Evolutionary conservation across 1,284 basidiomycete genomes (phyloP), one percentile per base, ranked within the genome.

Genomic region (Sparassis latifolia): DNA sequence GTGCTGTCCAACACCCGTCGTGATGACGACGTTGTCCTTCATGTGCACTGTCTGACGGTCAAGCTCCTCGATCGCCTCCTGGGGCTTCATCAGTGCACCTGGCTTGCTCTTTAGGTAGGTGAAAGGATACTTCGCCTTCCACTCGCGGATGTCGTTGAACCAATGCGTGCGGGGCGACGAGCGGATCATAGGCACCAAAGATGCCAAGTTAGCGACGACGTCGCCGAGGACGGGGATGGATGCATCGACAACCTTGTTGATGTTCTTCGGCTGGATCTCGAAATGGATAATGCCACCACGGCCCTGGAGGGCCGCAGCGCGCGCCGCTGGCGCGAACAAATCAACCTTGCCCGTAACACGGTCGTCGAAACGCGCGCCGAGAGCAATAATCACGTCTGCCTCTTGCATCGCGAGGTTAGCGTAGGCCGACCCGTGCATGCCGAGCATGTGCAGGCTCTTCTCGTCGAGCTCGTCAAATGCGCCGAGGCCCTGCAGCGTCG

Each of bases 171-270:
- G 79, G 20, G 85, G 77, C 10, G 80, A 70, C 29, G 68, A 63
- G 52, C 80, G 67, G 62, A 97, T 85, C 69, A 90, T 71, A 3
- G 92, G 92, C 28, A 97, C 84, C 56, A 98, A 79, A 39, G 85
- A 76, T 28, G 78, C 81, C 55, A 99, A 72, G 67, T 92, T 96
- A 45, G 85, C 72, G 30, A 90, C 80, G 50, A 98, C 95, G 66
- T 99, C 96, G 48, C 96, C 96, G 47, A 97, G 81, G 60, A 99
- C 79, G 48, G 97, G 92, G 55, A 97, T 90, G 45, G 89, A 86
- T 30, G 97, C 94, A 60, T 99, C 86, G 48, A 99, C 84, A 55
- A 99, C 94, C 74, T 99, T 99, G 82, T 99, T 99, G 73, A 99
- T 83, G 75, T 99, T 99, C 79, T 99, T 98, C 46, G 96, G 92